phyloP scores from a whole-genome alignment of 2,329 filamentous ascomycete genomes.

The Colletotrichum godetiae region DNA sequence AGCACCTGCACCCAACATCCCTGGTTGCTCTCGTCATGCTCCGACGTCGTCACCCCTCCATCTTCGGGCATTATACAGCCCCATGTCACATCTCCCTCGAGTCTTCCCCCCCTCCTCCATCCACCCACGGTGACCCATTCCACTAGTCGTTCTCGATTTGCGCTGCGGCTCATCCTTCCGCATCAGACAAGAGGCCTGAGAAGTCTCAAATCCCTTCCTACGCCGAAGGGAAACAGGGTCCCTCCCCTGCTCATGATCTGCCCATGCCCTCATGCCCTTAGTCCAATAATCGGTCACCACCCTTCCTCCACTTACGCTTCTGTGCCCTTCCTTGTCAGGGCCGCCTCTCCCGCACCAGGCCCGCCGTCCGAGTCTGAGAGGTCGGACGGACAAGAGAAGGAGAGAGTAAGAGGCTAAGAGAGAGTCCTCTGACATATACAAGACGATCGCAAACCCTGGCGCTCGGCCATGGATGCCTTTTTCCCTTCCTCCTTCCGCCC shows the following conservation, averaged over 20 bases:
- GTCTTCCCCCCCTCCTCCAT: not conserved
- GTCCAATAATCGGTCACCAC: slow-evolving; percentile 19
- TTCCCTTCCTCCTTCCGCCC: slow-evolving; percentile 19
- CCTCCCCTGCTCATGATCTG: slow-evolving; percentile 32
- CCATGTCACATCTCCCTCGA: not conserved
- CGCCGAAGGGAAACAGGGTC: slow-evolving; percentile 6
- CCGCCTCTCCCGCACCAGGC: slow-evolving; percentile 28
- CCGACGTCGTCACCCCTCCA: slow-evolving; percentile 13
- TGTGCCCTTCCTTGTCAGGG: slow-evolving; percentile 16
- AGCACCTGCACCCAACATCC: slow-evolving; percentile 30
- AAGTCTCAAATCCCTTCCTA: slow-evolving; percentile 20
- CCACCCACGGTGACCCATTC: not conserved
- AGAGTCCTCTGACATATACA: slow-evolving; percentile 19
- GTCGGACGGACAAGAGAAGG: slow-evolving; percentile 15
- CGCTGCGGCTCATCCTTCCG: slow-evolving; percentile 17
- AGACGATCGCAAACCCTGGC: slow-evolving; percentile 31
- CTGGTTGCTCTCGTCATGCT: slow-evolving; percentile 21
- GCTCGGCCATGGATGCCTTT: slow-evolving; percentile 21
- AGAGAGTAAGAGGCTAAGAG: not conserved
- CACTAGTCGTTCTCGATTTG: slow-evolving; percentile 8
- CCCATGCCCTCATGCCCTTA: slow-evolving; percentile 18
- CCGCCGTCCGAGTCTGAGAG: slow-evolving; percentile 8
- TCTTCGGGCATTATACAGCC: slow-evolving; percentile 20
- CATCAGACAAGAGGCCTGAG: not conserved
- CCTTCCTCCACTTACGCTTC: not conserved